Base-by-base conservation (phyloP, 768 basidiomycete species). In the Suillus subalutaceus region DNA sequence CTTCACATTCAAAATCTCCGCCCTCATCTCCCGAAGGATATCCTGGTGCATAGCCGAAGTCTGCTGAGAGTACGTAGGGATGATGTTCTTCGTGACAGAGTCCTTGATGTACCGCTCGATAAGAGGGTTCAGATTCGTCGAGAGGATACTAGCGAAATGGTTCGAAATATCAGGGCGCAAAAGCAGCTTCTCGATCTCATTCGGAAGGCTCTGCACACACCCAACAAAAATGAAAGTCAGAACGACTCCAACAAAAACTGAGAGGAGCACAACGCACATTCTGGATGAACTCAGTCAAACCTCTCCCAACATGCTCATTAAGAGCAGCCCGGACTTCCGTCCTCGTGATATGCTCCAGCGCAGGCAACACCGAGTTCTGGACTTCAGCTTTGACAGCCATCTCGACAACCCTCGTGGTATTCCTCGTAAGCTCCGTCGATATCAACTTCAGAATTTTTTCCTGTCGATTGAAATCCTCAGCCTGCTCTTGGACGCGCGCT, bases 391-490 rank as follows among this genome's bases (percentile, higher is more conserved):
- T 94, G 72, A 95, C 90, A 16, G 93, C 94, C 84, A 90, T 85
- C 79, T 96, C 94, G 53, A 96, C 94, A 58, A 94, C 91, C 15
- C 92, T 86, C 12, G 92, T 93, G 13, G 93, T 95, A 70, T 94
- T 94, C 78, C 91, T 88, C 10, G 91, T 94, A 61, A 95, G 82
- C 77, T 94, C 92, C 2, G 86, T 91, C 30, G 93, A 94, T 70
- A 95, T 94, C 63, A 95, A 80, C 79, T 94, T 94, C 72, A 95
- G 80, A 67, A 95, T 92, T 77, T 91, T 93, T 79, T 96, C 94
- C 77, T 96, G 93, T 16, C 93, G 87, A 46, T 88, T 82, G 67
- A 93, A 92, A 73, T 94, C 93, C 68, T 90, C 90, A 12, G 87
- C 84, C 73, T 93, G 91, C 69, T 94, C 92, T 65, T 88, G 86